Evolutionary conservation across 2,329 filamentous ascomycete species (phyloP).

Genomic region (Gliomastix tumulicola): DNA sequence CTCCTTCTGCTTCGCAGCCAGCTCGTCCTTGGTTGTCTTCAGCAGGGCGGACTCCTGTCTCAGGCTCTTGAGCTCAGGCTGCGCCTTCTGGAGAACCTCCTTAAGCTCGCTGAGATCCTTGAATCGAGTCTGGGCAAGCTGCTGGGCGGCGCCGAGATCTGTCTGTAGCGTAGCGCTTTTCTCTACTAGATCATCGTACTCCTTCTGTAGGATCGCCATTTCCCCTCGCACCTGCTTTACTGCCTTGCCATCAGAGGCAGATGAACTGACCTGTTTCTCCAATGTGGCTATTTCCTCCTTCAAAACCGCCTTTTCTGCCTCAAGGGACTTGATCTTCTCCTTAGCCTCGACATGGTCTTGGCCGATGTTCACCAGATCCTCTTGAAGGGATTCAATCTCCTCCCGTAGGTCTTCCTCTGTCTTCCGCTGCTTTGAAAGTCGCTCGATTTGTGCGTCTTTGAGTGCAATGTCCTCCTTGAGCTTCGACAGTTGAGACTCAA

Average conservation of each 20-base stretch:
- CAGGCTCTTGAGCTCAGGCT: constrained; percentile 76
- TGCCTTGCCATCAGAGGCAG: constrained; percentile 26
- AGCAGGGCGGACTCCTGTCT: constrained; percentile 70
- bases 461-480: constrained; percentile 48
- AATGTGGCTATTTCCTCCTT: constrained; percentile 56
- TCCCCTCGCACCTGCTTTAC: constrained; percentile 53
- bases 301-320: constrained; percentile 60
- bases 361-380: constrained; percentile 72
- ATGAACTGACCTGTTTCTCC: constrained; percentile 59
- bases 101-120: constrained; percentile 79
- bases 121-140: constrained; percentile 79
- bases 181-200: constrained; percentile 62
- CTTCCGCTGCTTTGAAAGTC: constrained; percentile 60
- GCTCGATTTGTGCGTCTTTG: constrained; percentile 68
- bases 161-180: constrained; percentile 67
- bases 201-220: constrained; percentile 44
- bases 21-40: constrained; percentile 68
- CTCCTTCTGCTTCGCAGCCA: constrained; percentile 51
- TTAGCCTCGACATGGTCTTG: constrained; percentile 80
- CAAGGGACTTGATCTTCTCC: constrained; percentile 65
- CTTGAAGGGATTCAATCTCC: constrained; percentile 77
- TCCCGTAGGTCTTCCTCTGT: constrained; percentile 75
- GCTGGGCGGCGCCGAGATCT: constrained; percentile 78
- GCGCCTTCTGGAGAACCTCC: constrained; percentile 74
- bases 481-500: too few species aligned